Evolutionary conservation across 495 filamentous ascomycete genomes (phyloP).

Genomic region (Paragyromitra xinjiangensis): DNA sequence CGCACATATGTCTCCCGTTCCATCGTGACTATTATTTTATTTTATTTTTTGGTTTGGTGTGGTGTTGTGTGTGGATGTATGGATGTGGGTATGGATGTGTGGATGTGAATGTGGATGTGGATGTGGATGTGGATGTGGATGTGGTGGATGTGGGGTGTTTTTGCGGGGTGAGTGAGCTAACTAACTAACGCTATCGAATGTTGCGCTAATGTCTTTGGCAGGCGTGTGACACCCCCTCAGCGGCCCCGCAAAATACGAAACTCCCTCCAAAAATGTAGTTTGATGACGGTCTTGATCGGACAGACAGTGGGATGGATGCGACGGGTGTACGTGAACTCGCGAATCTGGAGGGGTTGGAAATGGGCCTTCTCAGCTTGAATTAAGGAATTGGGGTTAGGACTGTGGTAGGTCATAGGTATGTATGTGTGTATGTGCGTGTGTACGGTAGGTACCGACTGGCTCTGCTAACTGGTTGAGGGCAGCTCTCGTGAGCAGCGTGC

Average conservation of each 20-base stretch:
- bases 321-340: constrained; percentile 35
- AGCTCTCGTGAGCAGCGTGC: constrained; percentile 31
- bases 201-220: constrained; percentile 15
- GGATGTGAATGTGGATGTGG: constrained; percentile 27
- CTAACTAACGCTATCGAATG: constrained; percentile 12
- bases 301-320: constrained; percentile 30
- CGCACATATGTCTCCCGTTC: constrained; percentile 31
- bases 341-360: constrained; percentile 51
- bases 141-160: constrained; percentile 47
- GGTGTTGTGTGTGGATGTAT: constrained; percentile 39
- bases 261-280: constrained; percentile 29
- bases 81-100: background rate
- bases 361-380: constrained; percentile 39
- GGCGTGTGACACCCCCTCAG: constrained; percentile 45
- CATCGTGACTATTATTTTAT: constrained; percentile 37
- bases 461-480: constrained; percentile 6
- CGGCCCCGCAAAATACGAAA: constrained; percentile 39
- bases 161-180: constrained; percentile 44
- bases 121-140: constrained; percentile 7
- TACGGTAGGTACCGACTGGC: constrained; percentile 20
- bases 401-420: constrained; percentile 30
- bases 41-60: constrained; percentile 34
- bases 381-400: constrained; percentile 34
- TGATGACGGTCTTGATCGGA: constrained; percentile 43
- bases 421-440: background rate